Base-by-base conservation (phyloP, 345 rosid species). In the Dovyalis caffra region DNA sequence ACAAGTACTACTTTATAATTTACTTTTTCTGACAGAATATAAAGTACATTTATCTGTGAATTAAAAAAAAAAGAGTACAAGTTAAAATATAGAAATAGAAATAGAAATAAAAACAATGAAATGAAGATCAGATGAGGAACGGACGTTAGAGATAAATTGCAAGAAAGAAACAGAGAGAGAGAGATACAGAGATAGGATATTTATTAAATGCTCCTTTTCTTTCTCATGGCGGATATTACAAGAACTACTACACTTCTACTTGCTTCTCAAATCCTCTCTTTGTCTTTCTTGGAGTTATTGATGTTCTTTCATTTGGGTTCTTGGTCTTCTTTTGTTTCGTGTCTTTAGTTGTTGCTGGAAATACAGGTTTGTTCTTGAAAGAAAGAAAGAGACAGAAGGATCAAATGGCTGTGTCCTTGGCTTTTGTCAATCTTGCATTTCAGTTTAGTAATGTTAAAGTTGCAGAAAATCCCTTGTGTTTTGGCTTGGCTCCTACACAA, bases 331-430 rank as follows among this genome's bases (percentile, higher is more conserved):
- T 40, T n/a, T 26, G n/a, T 53, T 23, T 56, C n/a, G 14, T 38
- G 47, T 1, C 40, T 57, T 11, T 51, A 43, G 16, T 8, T 23
- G 12, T 31, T n/a, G 33, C 65, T 28, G 49, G 70, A 23, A 3
- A 61, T 45, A 3, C n/a, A 23, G n/a, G 35, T 25, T 45, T 12
- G 8, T 23, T 70, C 53, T 31, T 3, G n/a, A 34, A 23, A n/a
- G 26, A 40, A 37, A 26, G 51, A 34, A 38, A 56, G 21, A 28
- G 33, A 69, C 23, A 33, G 20, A 53, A 18, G 23, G 49, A 70
- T 28, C 63, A 4, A 40, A 86, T 88, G 89, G 84, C 86, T 72
- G 77, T 74, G 33, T 65, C 90, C 64, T 73, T 88, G 87, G 88
- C 90, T 23, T 83, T 86, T 29, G 80, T 86, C 33, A 80, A 75